phyloP scores from a whole-genome alignment of 352 stramenopile species.

The Phytopythium delawarense region DNA sequence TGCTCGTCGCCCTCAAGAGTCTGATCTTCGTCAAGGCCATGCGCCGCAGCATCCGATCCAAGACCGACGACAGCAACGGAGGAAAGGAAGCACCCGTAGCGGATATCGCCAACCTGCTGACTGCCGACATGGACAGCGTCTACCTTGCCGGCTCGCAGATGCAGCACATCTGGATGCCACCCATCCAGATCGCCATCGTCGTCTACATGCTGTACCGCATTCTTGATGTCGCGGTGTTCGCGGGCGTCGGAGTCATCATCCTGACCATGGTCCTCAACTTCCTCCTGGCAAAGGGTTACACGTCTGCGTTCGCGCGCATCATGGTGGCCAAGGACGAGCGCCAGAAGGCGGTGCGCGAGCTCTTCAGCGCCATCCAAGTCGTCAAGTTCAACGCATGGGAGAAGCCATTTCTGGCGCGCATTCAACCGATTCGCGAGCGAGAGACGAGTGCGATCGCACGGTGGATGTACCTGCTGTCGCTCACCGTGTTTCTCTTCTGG shows the following conservation, averaged over 20 bases:
- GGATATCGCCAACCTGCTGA: constrained; percentile 90
- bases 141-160: constrained; percentile 24
- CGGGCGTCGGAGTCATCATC: constrained; percentile 25
- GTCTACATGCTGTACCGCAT: constrained; percentile 34
- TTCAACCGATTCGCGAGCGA: constrained; percentile 46
- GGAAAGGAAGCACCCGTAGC: constrained; percentile 1
- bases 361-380: constrained; percentile 65
- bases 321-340: constrained; percentile 32
- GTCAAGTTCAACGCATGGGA: constrained; percentile 93
- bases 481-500: constrained; percentile 56
- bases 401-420: constrained; percentile 57
- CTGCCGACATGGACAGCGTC: constrained; percentile 73
- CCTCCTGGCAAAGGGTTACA: constrained; percentile 16
- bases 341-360: constrained; percentile 41
- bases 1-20: constrained; percentile 18
- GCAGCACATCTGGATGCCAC: constrained; percentile 32
- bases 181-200: constrained; percentile 21
- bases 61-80: constrained; percentile 8
- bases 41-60: constrained; percentile 17
- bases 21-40: constrained; percentile 26
- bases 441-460: constrained; percentile 60
- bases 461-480: constrained; percentile 56
- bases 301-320: constrained; percentile 13
- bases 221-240: constrained; percentile 25
- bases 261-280: constrained; percentile 20